Evolutionary conservation across 352 stramenopile genomes (phyloP), one percentile per base, ranked within the genome.

Genomic region (Stephanocyclus meneghinianus): DNA sequence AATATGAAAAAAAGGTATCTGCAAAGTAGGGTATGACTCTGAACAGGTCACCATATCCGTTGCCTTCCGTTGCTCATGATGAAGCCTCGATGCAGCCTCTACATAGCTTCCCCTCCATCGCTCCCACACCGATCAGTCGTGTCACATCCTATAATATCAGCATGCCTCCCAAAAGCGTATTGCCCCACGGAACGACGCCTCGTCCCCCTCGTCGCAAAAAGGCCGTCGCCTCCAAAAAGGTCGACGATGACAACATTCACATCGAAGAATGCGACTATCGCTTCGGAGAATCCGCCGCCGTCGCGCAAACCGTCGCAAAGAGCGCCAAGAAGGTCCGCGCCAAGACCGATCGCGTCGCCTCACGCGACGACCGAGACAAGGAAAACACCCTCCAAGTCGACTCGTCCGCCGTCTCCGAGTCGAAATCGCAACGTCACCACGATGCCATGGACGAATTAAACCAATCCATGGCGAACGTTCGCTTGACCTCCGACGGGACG

Each of bases 121-220:
- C 21, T 26, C 21, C 21, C 21, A 26, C 21, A 26, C 21, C 21
- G 21, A 26, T 26, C 21, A 26, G 21, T 26, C 21, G 21, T 26
- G 21, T 26, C 21, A 26, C 21, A 26, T 26, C 21, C 21, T 26
- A 26, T 26, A 26, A 26, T 26, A 26, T 26, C 21, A 26, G 21
- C 56, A 51, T 65, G 32, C 57, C 37, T 29, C 26, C 26, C 13
- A 35, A 60, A 29, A 42, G n/a, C 15, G 57, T 45, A 15, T 45
- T 64, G 37, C 57, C 47, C 0, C 5, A 68, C 15, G 57, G 57
- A 44, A 71, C 37, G 30, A 70, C 60, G 37, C 59, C 37, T 42
- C 66, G 66, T 18, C 66, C 45, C 16, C 70, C 60, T n/a, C 57
- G 70, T 51, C 70, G 70, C 16, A 77, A 77, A 51, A 66, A 71